phyloP scores from a whole-genome alignment of 2,329 filamentous ascomycete species.

The Pyricularia sp. region DNA sequence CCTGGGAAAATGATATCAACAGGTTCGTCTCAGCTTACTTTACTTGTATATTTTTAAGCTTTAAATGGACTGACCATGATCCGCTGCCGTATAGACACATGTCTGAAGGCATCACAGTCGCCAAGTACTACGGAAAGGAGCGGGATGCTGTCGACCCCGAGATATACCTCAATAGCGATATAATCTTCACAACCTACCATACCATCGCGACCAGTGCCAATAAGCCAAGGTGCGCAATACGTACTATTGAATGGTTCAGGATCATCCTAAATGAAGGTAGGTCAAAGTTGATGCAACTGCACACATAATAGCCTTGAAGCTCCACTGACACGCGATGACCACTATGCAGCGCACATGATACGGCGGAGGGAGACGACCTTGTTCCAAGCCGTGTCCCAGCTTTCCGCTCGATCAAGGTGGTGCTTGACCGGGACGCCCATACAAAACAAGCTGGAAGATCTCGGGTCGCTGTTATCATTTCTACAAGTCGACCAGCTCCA shows the following conservation, averaged over 20 bases:
- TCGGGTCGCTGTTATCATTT: no score
- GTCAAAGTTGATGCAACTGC: background rate
- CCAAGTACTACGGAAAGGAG: background rate
- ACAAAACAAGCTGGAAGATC: no score
- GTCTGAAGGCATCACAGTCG: constrained; percentile 4
- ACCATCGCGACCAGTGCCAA: constrained; percentile 25
- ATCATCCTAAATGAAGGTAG: constrained; percentile 32
- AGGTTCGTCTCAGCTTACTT: no score
- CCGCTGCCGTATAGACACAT: constrained; percentile 22
- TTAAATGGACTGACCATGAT: no score
- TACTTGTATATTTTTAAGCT: no score
- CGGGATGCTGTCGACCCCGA: background rate
- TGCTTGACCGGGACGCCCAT: no score
- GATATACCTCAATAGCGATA: constrained; percentile 14
- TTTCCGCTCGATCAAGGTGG: no score
- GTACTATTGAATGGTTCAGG: constrained; percentile 25
- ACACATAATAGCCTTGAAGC: background rate
- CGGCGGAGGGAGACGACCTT: no score
- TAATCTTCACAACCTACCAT: constrained; percentile 35
- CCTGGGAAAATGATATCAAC: no score
- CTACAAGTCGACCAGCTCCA: no score
- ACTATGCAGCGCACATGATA: constrained; percentile 16
- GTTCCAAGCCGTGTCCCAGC: no score
- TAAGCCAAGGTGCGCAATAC: constrained; percentile 14
- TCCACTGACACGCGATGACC: constrained; percentile 26